These are phyloP conservation scores for Pisolithus orientalis DNA, from an alignment of 768 basidiomycete species.

Conservation along the genomic window DNA sequence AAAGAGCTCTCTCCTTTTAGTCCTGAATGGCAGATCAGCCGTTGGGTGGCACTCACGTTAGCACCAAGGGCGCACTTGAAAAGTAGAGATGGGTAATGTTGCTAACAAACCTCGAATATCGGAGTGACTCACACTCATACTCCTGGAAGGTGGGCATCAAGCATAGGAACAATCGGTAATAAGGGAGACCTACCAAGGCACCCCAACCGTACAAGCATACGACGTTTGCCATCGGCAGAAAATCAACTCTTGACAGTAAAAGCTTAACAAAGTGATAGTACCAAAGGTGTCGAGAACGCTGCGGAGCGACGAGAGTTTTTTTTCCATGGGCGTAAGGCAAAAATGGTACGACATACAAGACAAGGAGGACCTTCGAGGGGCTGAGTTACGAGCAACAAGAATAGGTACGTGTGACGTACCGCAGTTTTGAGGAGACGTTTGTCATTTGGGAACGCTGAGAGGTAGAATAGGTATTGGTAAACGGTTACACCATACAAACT, in stretches of 20 bases:
- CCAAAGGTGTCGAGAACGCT: neutral
- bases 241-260: neutral
- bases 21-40: too few relatives aligned
- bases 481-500: conserved; percentile 15
- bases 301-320: neutral
- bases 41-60: conserved; percentile 2
- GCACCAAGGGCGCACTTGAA: neutral
- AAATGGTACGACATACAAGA: neutral
- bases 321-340: neutral
- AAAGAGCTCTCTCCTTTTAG: neutral
- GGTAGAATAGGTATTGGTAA: conserved; percentile 15
- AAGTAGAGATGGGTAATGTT: neutral
- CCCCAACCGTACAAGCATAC: neutral
- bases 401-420: conserved; percentile 2
- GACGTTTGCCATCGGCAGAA: neutral
- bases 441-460: conserved; percentile 13
- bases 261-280: neutral
- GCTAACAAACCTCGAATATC: neutral
- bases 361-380: neutral
- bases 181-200: neutral
- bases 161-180: neutral
- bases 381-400: neutral
- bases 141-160: neutral
- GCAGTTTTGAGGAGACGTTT: conserved; percentile 4
- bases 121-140: neutral